Base-by-base conservation (phyloP, 176 grass and related monocot species). In the Phoenix dactylifera region DNA sequence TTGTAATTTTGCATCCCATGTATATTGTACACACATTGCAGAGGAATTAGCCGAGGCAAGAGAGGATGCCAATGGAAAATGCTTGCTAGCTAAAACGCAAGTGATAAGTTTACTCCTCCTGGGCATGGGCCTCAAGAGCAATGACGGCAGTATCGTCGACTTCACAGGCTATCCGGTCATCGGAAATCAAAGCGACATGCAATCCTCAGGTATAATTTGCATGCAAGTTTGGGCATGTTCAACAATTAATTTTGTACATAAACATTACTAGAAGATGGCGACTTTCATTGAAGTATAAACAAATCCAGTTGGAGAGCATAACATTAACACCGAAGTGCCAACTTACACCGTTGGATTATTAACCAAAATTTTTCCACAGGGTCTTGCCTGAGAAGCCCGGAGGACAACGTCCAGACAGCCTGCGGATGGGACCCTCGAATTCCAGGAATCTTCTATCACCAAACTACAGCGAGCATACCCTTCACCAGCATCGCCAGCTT, bases 351-450 rank as follows among this genome's bases (percentile, higher is more conserved):
- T 6, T 30, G 28, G 28, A 6, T 30, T 30, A 30, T 30, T 6
- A 30, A 30, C 28, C 35, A 12, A 12, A 1, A 10, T 3, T 51
- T 24, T 9, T n/a, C 4, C 16, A 6, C 64, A 68, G 65, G 65
- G 3, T 68, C 65, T 3, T 89, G 86, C 24, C 19, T 80, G 4
- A 18, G 32, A 0, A 61, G 69, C 10, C 17, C 49, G 23, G 73
- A 89, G 39, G 85, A 89, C 65, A 49, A 14, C 60, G 80, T 89
- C 30, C 22, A 57, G 17, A 81, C 80, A 0, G 60, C 73, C 1
- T 89, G 81, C 69, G 76, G 72, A n/a, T 89, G 86, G 86, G 86
- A 89, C 22, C 81, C 81, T 6, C 76, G 86, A 3, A 26, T 89
- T 1, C 14, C 17, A 3, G 77, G 73, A 16, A 17, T 19, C 14